Evolutionary conservation across 2,329 filamentous ascomycete species (phyloP).

Genomic region (Microdochium bolleyi): DNA sequence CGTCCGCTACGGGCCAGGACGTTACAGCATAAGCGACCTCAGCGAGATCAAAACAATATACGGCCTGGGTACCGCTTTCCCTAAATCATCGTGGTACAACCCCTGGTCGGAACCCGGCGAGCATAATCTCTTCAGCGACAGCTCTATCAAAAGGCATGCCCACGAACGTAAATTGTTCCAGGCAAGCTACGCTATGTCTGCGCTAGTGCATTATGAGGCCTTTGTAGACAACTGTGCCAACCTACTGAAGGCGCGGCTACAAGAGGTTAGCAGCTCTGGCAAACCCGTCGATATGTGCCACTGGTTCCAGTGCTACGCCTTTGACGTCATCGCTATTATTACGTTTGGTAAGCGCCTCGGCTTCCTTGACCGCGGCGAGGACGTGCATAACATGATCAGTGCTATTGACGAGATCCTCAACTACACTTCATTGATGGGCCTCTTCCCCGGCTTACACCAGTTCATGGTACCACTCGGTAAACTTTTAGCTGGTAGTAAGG

Average conservation of each 20-base stretch:
- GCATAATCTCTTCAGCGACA: constrained; percentile 21
- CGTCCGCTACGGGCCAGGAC: constrained; percentile 37
- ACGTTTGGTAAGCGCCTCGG: constrained; percentile 25
- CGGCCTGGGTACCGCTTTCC: constrained; percentile 22
- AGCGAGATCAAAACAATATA: constrained; percentile 32
- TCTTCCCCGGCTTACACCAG: constrained; percentile 10
- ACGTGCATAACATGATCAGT: constrained; percentile 18
- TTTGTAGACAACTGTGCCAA: constrained; percentile 22
- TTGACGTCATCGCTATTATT: constrained; percentile 28
- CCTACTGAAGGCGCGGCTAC: constrained; percentile 17
- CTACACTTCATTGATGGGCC: constrained; percentile 16
- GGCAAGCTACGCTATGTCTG: constrained; percentile 21
- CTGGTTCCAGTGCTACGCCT: constrained; percentile 29
- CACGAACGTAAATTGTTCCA: constrained; percentile 17
- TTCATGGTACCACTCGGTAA: constrained; percentile 4
- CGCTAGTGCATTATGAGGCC: constrained; percentile 22
- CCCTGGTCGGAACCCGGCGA: constrained; percentile 11
- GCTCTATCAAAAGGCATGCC: constrained; percentile 15
- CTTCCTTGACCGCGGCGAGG: constrained; percentile 25
- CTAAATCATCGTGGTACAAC: constrained; percentile 24
- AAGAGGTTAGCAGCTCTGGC: constrained; percentile 12
- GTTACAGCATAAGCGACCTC: constrained; percentile 35
- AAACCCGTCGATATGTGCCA: constrained; percentile 19
- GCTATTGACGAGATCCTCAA: constrained; percentile 12
- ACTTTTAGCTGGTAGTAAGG: constrained; percentile 8